A percentile compares a stretch with the other conserved stretches of the same genome.
Evolutionary conservation across 257 asterid genomes (phyloP).

Genomic region (Solanum megistacrolobum): DNA sequence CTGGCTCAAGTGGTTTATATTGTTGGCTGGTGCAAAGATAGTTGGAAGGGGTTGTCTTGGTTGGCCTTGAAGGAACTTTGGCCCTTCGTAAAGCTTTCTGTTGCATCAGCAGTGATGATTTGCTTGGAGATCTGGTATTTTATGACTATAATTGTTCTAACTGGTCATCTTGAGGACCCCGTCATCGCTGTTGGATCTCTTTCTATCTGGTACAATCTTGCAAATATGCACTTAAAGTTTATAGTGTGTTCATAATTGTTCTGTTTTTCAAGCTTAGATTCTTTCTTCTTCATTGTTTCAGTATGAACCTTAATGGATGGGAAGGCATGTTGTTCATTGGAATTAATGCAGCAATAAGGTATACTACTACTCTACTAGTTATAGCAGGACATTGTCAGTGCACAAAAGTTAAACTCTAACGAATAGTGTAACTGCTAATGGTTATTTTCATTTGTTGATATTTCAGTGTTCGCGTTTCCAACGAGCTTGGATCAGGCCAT

Average conservation of each 20-base stretch:
- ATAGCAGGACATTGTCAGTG: not conserved
- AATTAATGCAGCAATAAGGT: conserved; percentile 92
- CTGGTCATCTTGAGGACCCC: conserved; percentile 86
- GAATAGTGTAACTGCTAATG: not conserved
- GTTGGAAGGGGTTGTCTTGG: conserved; percentile 79
- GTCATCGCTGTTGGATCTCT: conserved; percentile 89
- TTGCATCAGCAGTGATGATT: conserved; percentile 87
- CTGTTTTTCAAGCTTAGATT: not conserved
- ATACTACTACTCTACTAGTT: not conserved
- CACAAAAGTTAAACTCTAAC: not conserved
- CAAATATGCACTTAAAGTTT: not conserved
- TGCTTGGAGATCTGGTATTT: conserved; percentile 98
- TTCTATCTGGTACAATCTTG: conserved; percentile 64
- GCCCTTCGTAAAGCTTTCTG: conserved; percentile 58
- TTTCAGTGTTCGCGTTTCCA: conserved; percentile 70
- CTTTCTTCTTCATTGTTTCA: conserved; percentile 10
- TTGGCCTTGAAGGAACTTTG: conserved; percentile 70
- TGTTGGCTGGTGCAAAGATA: conserved; percentile 74
- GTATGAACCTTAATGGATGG: conserved; percentile 99
- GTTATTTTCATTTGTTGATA: not conserved
- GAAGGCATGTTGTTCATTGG: conserved; percentile 98
- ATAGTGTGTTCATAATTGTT: not conserved
- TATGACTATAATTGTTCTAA: conserved; percentile 89
- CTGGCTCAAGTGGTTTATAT: conserved; percentile 67
- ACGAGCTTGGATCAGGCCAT: conserved; percentile 88